Evolutionary conservation across 2,329 filamentous ascomycete genomes (phyloP).

Genomic region (Monosporascus sp.): DNA sequence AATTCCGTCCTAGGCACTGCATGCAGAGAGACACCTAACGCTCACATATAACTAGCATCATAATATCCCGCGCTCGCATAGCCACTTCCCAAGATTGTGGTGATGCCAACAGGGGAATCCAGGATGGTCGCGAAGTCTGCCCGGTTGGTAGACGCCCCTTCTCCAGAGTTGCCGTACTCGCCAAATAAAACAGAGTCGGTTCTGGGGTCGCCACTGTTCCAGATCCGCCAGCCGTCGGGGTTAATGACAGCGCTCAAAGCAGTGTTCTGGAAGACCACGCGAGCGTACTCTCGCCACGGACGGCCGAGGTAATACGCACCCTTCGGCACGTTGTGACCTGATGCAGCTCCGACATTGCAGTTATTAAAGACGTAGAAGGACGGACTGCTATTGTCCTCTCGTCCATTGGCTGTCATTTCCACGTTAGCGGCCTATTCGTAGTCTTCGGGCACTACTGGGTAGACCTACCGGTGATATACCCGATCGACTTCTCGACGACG

Average conservation of each 20-base stretch:
- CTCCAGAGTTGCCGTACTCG: slow-evolving; percentile 55
- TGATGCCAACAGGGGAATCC: slow-evolving; percentile 27
- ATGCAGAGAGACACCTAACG: not conserved
- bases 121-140: slow-evolving; percentile 37
- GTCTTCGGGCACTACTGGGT: not conserved
- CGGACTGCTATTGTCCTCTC: slow-evolving; percentile 24
- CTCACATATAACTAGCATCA: slow-evolving; percentile 13
- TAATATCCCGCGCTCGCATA: slow-evolving; percentile 14
- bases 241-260: slow-evolving; percentile 52
- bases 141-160: slow-evolving; percentile 48
- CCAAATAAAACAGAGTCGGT: slow-evolving; percentile 50
- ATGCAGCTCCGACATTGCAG: slow-evolving; percentile 33
- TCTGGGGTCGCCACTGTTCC: slow-evolving; percentile 41
- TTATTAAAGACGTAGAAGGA: slow-evolving; percentile 41
- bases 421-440: not conserved
- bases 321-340: slow-evolving; percentile 27
- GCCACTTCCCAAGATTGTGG: slow-evolving; percentile 14
- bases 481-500: slow-evolving; percentile 26
- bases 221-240: slow-evolving; percentile 50
- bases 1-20: no score
- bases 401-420: slow-evolving; percentile 32
- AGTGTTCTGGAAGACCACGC: slow-evolving; percentile 43
- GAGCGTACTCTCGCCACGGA: slow-evolving; percentile 40
- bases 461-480: slow-evolving; percentile 36
- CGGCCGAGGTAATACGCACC: slow-evolving; percentile 43